Percentiles rank a stretch among this genome's conserved stretches.
These are phyloP conservation scores for Colletotrichum spaethianum DNA, from an alignment of 2,329 filamentous ascomycete genomes.

Conservation along the genomic window DNA sequence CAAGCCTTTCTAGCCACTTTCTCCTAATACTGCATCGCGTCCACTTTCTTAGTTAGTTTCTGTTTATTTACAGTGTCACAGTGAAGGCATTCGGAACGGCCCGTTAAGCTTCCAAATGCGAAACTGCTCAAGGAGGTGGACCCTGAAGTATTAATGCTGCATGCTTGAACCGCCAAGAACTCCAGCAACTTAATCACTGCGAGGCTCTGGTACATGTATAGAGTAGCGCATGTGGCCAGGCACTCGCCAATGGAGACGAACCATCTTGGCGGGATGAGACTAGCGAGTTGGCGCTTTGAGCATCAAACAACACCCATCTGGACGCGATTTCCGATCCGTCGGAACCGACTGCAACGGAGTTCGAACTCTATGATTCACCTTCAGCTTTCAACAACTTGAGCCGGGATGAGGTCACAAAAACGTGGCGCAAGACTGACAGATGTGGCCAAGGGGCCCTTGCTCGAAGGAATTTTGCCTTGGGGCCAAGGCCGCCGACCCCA, in stretches of 20 bases:
- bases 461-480: conserved; percentile 12
- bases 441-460: conserved; percentile 12
- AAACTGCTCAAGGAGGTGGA: conserved; percentile 13
- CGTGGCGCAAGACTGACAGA: conserved; percentile 24
- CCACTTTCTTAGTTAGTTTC: neutral
- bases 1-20: neutral
- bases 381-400: neutral
- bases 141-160: conserved; percentile 1
- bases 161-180: conserved; percentile 26
- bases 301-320: neutral
- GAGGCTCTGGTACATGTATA: neutral
- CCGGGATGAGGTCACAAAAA: conserved; percentile 9
- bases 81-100: conserved; percentile 35
- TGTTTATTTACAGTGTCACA: neutral
- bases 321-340: conserved; percentile 13
- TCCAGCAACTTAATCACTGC: conserved; percentile 1
- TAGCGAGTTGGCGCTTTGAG: neutral
- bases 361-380: conserved; percentile 6
- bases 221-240: neutral
- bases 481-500: neutral
- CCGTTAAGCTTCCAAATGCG: conserved; percentile 31
- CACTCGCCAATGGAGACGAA: conserved; percentile 30
- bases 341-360: conserved; percentile 18
- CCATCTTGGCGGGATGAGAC: conserved; percentile 15
- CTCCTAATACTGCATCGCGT: neutral